Base-by-base conservation (phyloP, 2,329 filamentous ascomycete species). In the Tympanopsis confertula region DNA sequence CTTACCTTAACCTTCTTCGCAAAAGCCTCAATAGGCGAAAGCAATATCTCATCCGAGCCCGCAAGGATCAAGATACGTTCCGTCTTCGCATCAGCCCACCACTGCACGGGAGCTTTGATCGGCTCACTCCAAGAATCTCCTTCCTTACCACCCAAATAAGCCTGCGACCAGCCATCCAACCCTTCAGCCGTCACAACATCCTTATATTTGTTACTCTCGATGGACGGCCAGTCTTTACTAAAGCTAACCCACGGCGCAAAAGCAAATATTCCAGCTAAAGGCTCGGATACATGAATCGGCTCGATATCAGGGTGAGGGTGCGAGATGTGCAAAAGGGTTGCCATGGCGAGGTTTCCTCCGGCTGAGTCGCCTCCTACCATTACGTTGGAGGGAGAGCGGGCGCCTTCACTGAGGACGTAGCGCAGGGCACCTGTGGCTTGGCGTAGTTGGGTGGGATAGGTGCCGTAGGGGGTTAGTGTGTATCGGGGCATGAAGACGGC, bases 291-390 rank as follows among this genome's bases (percentile, higher is more conserved):
- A n/a, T 7, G 7, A 15, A 33, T 7, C 7, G 30, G 30, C 15
- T 33, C 30, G 30, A 33, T 33, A 12, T 33, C 30, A 13, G 30
- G 30, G 30, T 33, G 30, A 7, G 30, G 30, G 30, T 33, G 30
- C 10, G 58, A 52, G 14, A 61, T 38, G 40, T 63, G 61, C 5
- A 57, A 58, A 18, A 63, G 49, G 1, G 62, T 50, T 5, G 51
- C 54, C 20, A 55, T 44, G 20, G 55, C 56, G 5, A 65, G 52
- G 29, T 64, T 64, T 1, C 57, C 62, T 12, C 62, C 62, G 1
- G 62, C 61, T 0, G 60, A 63, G 41, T 65, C 62, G n/a, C 62
- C 62, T 30, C 54, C 62, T 3, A 65, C 49, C 24, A 59, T 50
- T 37, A 65, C 48, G 12, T 54, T 52, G 2, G 47, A 46, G 2